Base-by-base conservation (phyloP, 495 filamentous ascomycete genomes). In the Delitschia confertaspora region DNA sequence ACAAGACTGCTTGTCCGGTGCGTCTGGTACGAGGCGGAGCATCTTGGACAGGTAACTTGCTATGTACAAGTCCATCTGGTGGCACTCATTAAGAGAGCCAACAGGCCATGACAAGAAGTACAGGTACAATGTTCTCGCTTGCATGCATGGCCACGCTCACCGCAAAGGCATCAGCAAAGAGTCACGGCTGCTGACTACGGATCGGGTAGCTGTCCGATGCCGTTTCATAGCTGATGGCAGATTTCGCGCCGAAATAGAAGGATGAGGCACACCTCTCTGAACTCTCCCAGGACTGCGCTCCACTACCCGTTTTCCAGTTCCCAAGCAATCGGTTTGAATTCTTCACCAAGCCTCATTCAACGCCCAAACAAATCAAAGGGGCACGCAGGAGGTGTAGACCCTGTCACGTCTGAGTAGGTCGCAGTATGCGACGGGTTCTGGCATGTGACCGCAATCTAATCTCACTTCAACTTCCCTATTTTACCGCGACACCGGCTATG, bases 171-270 rank as follows among this genome's bases (percentile, higher is more conserved):
- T 19, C 33, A 8, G 47, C 27, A n/a, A 44, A 41, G 34, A 49
- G 21, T 14, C 7, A 7, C 26, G 26, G 26, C 7, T 13, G 7
- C 16, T 34, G 18, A 35, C 33, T 42, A n/a, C n/a, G n/a, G 30
- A 47, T 52, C 49, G 29, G 35, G 18, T 42, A 41, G 42, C n/a
- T n/a, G n/a, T n/a, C n/a, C n/a, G n/a, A n/a, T n/a, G 49, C 42
- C 49, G 49, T 52, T 52, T 42, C 42, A 34, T 22, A 33, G 41
- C 13, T 37, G 35, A 52, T 52, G 42, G 35, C 42, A 34, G 29
- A 19, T 44, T 39, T 36, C 33, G 17, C 37, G 42, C 49, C 49
- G 22, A 24, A 52, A 36, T 37, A 33, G 49, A 37, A 41, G 16
- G 8, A 29, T n/a, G n/a, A n/a, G n/a, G n/a, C n/a, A n/a, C n/a